Conservation (phyloP, 345 rosid species). For the Leavenworthia alabamica region DNA sequence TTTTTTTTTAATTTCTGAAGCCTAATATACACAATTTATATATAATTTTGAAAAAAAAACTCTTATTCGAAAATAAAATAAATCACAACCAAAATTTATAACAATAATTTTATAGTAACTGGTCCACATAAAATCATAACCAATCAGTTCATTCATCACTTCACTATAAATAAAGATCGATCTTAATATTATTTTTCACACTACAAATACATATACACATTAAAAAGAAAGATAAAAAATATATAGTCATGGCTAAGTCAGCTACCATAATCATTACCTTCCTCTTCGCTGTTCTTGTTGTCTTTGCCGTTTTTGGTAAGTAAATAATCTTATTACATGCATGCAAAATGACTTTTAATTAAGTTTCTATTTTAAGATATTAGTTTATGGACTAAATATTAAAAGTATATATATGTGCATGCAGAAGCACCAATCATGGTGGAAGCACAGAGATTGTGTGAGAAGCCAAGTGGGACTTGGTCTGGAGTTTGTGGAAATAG, state of each 20-base stretch:
- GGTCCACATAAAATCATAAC: no score
- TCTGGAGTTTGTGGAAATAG: neutral
- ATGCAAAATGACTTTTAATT: no score
- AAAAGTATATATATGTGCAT: neutral
- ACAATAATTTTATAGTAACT: no score
- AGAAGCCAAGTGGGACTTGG: neutral
- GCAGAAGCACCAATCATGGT: neutral
- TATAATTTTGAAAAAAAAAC: no score
- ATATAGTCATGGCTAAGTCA: conserved; percentile 1
- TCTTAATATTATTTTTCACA: conserved; percentile 2
- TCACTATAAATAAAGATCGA: neutral
- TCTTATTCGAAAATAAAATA: no score
- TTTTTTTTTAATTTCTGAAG: no score
- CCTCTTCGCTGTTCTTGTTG: conserved; percentile 4
- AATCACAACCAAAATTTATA: no score
- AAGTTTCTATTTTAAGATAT: no score
- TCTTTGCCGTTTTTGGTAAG: conserved; percentile 14
- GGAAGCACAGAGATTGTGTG: neutral
- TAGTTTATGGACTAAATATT: no score
- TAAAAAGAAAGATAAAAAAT: neutral
- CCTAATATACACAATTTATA: no score
- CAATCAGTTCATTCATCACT: no score
- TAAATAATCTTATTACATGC: neutral
- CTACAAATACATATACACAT: neutral
- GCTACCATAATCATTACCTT: neutral